phyloP scores from a whole-genome alignment of 2,329 filamentous ascomycete genomes.

The Cytospora paraplurivora region DNA sequence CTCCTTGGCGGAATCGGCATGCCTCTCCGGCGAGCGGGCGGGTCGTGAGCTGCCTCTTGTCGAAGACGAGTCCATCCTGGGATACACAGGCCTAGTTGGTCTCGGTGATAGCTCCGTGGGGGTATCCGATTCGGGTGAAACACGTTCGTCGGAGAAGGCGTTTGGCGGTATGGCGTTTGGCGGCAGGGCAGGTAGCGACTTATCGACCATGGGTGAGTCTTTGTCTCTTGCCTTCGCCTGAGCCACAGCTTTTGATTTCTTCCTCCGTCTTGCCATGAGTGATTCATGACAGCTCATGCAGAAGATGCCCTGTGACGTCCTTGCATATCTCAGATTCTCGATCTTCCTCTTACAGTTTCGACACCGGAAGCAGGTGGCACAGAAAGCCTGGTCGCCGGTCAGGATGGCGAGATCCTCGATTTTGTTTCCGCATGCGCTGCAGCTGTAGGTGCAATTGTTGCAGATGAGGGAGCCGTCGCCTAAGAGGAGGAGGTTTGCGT shows the following conservation, averaged over 20 bases:
- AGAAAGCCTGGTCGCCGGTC: constrained; percentile 97
- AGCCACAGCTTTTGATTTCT: constrained; percentile 74
- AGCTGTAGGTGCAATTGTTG: constrained; percentile 99
- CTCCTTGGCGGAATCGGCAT: constrained; percentile 46
- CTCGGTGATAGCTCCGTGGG: constrained; percentile 70
- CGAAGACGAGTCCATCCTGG: constrained; percentile 57
- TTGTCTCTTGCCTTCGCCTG: constrained; percentile 65
- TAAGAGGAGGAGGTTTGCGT: constrained; percentile 94
- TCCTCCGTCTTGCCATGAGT: constrained; percentile 87
- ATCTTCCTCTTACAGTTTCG: constrained; percentile 99
- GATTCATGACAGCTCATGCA: constrained; percentile 99
- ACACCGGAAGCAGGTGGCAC: constrained; percentile 94
- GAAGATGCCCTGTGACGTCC: constrained; percentile 97
- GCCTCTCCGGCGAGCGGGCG: constrained; percentile 57
- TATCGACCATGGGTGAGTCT: constrained; percentile 75
- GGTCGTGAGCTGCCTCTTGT: constrained; percentile 53
- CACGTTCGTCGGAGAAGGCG: constrained; percentile 62
- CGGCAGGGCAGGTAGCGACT: constrained; percentile 88
- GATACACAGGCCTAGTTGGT: constrained; percentile 52
- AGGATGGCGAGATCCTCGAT: constrained; percentile 97
- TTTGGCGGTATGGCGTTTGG: constrained; percentile 68
- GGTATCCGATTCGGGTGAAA: constrained; percentile 64
- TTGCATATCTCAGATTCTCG: constrained; percentile 94
- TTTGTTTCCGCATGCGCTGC: constrained; percentile 93
- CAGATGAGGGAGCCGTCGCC: constrained; percentile 98